A percentile compares a stretch with the other conserved stretches of the same genome.
phyloP scores from a whole-genome alignment of 2,329 filamentous ascomycete genomes.

The Fusarium equiseti region DNA sequence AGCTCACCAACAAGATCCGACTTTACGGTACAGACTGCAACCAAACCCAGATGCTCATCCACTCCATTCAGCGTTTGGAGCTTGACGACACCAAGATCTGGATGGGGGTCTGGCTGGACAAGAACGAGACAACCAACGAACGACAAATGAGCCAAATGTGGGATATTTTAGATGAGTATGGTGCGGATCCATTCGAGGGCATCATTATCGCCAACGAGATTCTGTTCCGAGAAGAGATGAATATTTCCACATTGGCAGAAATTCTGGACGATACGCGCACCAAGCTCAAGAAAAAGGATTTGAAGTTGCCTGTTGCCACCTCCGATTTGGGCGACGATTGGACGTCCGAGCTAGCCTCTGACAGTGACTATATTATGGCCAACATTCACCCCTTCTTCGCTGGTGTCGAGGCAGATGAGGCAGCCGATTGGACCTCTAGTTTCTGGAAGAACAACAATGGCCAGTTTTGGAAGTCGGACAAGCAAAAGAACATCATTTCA shows the following conservation, averaged over 20 bases:
- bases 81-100: constrained; percentile 86
- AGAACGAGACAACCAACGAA: constrained; percentile 83
- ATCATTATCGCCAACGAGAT: constrained; percentile 88
- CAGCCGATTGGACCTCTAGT: constrained; percentile 82
- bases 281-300: constrained; percentile 76
- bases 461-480: constrained; percentile 71
- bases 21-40: constrained; percentile 98
- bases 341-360: constrained; percentile 74
- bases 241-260: constrained; percentile 69
- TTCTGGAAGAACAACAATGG: constrained; percentile 84
- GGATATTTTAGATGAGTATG: constrained; percentile 79
- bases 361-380: constrained; percentile 91
- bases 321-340: constrained; percentile 92
- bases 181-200: constrained; percentile 77
- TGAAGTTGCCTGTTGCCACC: constrained; percentile 83
- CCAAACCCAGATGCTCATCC: constrained; percentile 92
- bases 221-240: constrained; percentile 81
- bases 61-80: constrained; percentile 80
- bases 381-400: constrained; percentile 98
- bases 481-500: constrained; percentile 80
- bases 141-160: constrained; percentile 89
- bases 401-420: constrained; percentile 75
- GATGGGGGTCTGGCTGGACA: constrained; percentile 94
- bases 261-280: constrained; percentile 76
- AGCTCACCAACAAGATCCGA: constrained; percentile 87